Evolutionary conservation across 441 rosid species (phyloP).

Genomic region (Arabidopsis lyrata): DNA sequence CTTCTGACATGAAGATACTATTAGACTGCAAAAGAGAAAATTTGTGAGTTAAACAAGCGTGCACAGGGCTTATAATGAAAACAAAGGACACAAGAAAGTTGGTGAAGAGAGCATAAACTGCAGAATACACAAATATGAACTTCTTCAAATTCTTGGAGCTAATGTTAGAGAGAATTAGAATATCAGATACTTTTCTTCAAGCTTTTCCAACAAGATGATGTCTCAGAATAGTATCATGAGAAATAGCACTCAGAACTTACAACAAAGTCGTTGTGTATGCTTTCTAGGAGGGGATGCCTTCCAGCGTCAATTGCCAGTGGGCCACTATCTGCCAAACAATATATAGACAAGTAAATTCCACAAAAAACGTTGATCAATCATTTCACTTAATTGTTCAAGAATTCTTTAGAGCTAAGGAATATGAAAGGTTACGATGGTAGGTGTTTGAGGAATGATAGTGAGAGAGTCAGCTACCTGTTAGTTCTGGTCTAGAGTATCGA

Average conservation of each 20-base stretch:
- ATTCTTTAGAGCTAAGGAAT: constrained; percentile 11
- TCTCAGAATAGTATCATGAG: constrained; percentile 28
- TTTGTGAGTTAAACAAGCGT: constrained; percentile 15
- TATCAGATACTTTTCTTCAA: constrained; percentile 3
- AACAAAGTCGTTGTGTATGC: constrained; percentile 85
- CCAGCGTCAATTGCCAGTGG: constrained; percentile 98
- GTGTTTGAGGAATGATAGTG: constrained; percentile 20
- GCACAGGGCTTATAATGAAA: constrained; percentile 4
- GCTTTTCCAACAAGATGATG: constrained; percentile 16
- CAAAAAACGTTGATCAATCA: constrained; percentile 7
- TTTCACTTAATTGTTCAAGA: constrained; percentile 18
- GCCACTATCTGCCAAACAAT: constrained; percentile 67
- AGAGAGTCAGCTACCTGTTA: constrained; percentile 66
- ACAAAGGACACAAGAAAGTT: neutral
- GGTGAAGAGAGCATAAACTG: neutral
- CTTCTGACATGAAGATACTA: constrained; percentile 92
- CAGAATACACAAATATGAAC: constrained; percentile 10
- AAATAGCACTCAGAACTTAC: constrained; percentile 51
- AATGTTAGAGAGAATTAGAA: constrained; percentile 16
- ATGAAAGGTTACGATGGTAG: constrained; percentile 14
- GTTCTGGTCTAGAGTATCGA: constrained; percentile 82
- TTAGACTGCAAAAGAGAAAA: constrained; percentile 72
- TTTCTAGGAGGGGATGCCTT: constrained; percentile 95
- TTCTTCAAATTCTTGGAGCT: neutral
- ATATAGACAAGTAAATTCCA: constrained; percentile 23